These are phyloP conservation scores for Didymella arachidicola DNA, from an alignment of 2,329 filamentous ascomycete genomes.

Conservation along the genomic window DNA sequence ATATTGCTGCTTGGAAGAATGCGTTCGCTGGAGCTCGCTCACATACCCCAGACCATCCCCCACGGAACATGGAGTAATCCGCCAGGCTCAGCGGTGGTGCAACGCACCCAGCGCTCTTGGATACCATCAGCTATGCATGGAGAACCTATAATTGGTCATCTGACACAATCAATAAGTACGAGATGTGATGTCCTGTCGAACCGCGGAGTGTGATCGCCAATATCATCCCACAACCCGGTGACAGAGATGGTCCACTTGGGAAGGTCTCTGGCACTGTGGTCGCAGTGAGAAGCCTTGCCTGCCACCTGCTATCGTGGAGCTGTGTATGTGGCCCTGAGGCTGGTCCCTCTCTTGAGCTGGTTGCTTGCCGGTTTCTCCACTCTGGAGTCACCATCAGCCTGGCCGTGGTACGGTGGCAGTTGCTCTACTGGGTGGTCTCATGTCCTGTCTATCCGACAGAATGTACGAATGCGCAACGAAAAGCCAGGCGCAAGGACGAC, in stretches of 20 bases:
- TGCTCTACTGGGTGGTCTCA: constrained; percentile 10
- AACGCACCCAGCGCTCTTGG: constrained; percentile 29
- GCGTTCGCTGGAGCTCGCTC: constrained; percentile 21
- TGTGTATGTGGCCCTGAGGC: constrained; percentile 7
- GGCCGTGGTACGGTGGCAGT: constrained; percentile 9
- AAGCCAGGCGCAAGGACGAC: constrained; percentile 21
- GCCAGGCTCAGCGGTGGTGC: constrained; percentile 31
- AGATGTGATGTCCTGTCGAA: constrained; percentile 17
- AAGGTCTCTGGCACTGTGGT: constrained; percentile 4
- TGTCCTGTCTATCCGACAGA: constrained; percentile 11
- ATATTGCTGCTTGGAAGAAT: constrained; percentile 14
- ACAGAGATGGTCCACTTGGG: constrained; percentile 9
- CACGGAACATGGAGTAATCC: constrained; percentile 24
- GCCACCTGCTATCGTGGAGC: neutral
- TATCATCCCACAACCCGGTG: constrained; percentile 19
- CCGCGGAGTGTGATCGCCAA: constrained; percentile 21
- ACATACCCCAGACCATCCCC: constrained; percentile 35
- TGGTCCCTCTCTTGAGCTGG: constrained; percentile 10
- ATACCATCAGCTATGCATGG: constrained; percentile 22
- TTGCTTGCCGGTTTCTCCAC: constrained; percentile 4
- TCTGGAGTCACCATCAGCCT: constrained; percentile 1
- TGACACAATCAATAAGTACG: constrained; percentile 22
- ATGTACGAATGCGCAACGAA: constrained; percentile 6
- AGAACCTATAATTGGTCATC: constrained; percentile 27
- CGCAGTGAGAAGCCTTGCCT: constrained; percentile 1